Evolutionary conservation across 129 eudicot genomes (phyloP).

Genomic region (carrot (Daucus carota)): DNA sequence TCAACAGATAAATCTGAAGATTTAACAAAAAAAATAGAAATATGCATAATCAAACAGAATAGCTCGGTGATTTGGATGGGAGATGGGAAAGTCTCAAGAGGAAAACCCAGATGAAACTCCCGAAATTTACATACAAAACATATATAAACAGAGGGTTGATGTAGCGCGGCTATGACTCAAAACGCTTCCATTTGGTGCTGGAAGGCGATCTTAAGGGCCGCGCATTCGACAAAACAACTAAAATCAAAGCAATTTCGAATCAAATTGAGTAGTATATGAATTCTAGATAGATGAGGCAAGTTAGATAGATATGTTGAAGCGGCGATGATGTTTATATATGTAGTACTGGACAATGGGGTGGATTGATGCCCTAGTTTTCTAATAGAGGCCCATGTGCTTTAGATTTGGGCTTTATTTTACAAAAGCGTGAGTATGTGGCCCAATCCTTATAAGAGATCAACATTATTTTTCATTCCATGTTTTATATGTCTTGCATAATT

Average conservation of each 20-base stretch:
- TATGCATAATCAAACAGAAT: constrained; percentile 11
- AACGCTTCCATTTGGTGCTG: constrained; percentile 86
- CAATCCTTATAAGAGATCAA: too few species aligned
- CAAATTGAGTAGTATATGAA: too few species aligned
- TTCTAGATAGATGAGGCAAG: too few species aligned
- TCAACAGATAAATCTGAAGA: background rate
- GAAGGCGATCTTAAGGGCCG: constrained; percentile 99
- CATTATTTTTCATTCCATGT: too few species aligned
- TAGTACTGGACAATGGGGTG: background rate
- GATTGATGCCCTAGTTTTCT: background rate
- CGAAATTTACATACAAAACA: constrained; percentile 2
- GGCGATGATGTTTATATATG: too few species aligned
- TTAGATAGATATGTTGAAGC: too few species aligned
- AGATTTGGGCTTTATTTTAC: background rate
- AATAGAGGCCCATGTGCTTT: background rate
- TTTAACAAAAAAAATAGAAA: background rate
- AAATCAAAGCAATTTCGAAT: background rate
- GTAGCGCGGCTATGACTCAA: constrained; percentile 96
- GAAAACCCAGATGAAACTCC: constrained; percentile 64
- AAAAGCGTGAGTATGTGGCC: background rate
- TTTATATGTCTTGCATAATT: too few species aligned
- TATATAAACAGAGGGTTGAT: constrained; percentile 16
- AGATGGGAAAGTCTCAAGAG: constrained; percentile 24
- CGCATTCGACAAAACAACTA: constrained; percentile 19
- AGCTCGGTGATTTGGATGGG: background rate